Evolutionary conservation across 2,329 filamentous ascomycete species (phyloP), one percentile per base, ranked within the genome.

Genomic region (Knoxdaviesia proteae): DNA sequence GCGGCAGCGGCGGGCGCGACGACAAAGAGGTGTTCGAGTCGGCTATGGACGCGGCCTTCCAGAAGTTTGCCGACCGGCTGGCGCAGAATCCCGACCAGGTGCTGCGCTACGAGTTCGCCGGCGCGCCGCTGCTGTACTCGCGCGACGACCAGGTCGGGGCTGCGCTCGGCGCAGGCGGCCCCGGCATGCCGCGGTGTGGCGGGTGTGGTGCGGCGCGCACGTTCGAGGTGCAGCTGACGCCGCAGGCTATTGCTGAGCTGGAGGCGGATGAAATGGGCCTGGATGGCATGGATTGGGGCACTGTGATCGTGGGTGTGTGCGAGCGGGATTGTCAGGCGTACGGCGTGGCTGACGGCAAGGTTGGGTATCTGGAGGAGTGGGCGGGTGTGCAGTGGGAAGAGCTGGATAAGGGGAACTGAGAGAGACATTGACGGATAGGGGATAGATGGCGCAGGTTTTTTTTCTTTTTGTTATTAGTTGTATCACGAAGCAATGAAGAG

Each of bases 361-460:
- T 77, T 1, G 83, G 78, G 1, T 96, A 92, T 60, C 53, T 86
- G 11, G 90, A 96, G 64, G 90, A 98, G 60, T 98, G 90, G 88
- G 77, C 73, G n/a, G 90, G 88, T 6, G 90, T 96, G 49, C 90
- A 98, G 60, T 98, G 88, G 90, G 90, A 98, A 61, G 87, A 94
- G 59, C 53, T 75, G 47, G 56, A 56, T 33, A 65, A 61, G 53
- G 47, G 49, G 31, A 56, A 59, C 42, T 57, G 49, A 49, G 40
- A n/a, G 10, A 29, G 11, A 34, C 7, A 2, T 6, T 32, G 33
- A 36, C 34, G 42, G 33, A 34, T 5, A 8, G 31, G 32, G 32
- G n/a, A 32, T 38, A 11, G 36, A 30, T 40, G 32, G 10, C 32
- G 38, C 31, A 29, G 6, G 9, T 33, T 20, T 20, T 40, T 11